These are phyloP conservation scores for Apocynum venetum DNA, from an alignment of 257 asterid species.

Conservation along the genomic window DNA sequence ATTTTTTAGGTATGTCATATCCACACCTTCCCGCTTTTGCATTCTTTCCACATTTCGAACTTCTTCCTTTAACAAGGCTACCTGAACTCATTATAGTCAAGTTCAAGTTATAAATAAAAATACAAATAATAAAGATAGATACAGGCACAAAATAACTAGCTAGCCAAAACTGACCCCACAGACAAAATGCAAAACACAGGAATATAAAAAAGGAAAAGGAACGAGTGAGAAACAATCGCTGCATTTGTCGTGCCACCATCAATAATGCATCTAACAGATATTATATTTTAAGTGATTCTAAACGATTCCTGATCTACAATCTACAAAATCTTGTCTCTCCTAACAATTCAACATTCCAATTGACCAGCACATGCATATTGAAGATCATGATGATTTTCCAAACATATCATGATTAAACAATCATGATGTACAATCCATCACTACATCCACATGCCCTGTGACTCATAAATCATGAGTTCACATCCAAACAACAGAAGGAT, in stretches of 20 bases:
- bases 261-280: neutral
- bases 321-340: neutral
- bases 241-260: neutral
- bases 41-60: slow-evolving; percentile 84
- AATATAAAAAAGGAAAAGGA: neutral
- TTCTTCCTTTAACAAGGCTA: slow-evolving; percentile 86
- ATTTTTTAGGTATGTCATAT: slow-evolving; percentile 93
- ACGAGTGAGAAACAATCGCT: neutral
- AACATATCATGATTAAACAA: neutral
- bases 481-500: neutral
- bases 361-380: neutral
- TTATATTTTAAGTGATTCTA: neutral
- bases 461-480: neutral
- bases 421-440: neutral
- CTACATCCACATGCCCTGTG: neutral
- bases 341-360: neutral
- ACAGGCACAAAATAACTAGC: neutral
- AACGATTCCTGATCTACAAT: neutral
- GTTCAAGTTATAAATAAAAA: neutral
- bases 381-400: neutral
- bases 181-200: neutral
- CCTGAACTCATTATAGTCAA: slow-evolving; percentile 52
- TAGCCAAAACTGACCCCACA: neutral
- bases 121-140: neutral
- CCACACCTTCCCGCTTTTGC: slow-evolving; percentile 98